A percentile compares a stretch with the other conserved stretches of the same genome.
Conservation (phyloP, 83 land plant species). For the Picea mariana region DNA sequence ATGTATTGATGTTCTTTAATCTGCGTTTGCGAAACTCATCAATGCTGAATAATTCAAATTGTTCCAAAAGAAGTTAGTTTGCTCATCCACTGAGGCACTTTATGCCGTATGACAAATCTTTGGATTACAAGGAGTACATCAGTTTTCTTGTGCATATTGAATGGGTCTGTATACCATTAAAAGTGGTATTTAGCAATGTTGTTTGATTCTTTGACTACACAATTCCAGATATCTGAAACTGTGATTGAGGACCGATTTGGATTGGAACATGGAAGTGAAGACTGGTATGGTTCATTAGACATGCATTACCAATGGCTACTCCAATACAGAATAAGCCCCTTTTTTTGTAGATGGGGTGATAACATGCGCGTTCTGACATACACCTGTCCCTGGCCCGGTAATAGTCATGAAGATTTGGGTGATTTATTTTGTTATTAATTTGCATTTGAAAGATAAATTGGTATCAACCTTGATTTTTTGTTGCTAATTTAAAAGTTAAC, state of each 20-base stretch:
- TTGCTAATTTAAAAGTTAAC: neutral
- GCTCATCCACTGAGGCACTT: neutral
- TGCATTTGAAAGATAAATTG: neutral
- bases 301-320: slow-evolving; percentile 91
- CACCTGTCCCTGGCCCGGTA: slow-evolving; percentile 99
- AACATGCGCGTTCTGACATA: slow-evolving; percentile 94
- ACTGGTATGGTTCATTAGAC: slow-evolving; percentile 90
- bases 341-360: slow-evolving; percentile 98
- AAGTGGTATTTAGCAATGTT: too few species aligned
- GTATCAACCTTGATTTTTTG: neutral
- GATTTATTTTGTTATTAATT: slow-evolving; percentile 5
- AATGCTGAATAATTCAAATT: neutral
- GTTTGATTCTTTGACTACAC: slow-evolving; percentile 6
- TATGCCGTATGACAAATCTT: neutral
- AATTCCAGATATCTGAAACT: slow-evolving; percentile 86
- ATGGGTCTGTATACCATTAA: too few species aligned
- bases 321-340: slow-evolving; percentile 94
- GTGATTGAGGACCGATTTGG: slow-evolving; percentile 96
- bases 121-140: neutral
- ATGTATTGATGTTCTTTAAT: neutral
- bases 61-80: neutral
- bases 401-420: neutral
- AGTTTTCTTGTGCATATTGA: neutral
- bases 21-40: neutral
- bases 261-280: slow-evolving; percentile 84